phyloP scores from a whole-genome alignment of 2,329 filamentous ascomycete genomes.

The Claviceps monticola region DNA sequence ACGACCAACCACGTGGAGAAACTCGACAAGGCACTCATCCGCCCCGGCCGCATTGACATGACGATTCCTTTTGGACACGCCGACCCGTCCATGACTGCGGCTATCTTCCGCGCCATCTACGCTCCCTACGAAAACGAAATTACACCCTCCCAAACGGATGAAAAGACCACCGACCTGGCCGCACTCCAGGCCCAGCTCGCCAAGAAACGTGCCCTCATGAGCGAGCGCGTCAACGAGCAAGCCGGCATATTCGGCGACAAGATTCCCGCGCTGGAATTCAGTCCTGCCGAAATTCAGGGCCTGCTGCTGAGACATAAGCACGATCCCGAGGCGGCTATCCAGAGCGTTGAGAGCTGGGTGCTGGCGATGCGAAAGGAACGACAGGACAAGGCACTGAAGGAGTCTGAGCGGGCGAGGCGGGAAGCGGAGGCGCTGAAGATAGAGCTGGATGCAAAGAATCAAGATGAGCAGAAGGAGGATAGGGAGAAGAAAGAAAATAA shows the following conservation, averaged over 20 bases:
- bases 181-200: conserved; percentile 14
- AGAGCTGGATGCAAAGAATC: neutral
- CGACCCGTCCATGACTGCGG: conserved; percentile 35
- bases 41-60: conserved; percentile 49
- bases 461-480: neutral
- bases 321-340: conserved; percentile 33
- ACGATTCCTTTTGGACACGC: conserved; percentile 42
- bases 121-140: conserved; percentile 30
- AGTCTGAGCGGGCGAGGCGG: conserved; percentile 12
- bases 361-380: conserved; percentile 34
- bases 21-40: conserved; percentile 47
- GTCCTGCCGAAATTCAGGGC: conserved; percentile 47
- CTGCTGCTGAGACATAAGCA: conserved; percentile 43
- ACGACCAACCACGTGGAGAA: conserved; percentile 51
- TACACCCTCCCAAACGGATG: conserved; percentile 7
- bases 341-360: conserved; percentile 34
- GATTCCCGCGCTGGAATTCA: conserved; percentile 43
- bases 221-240: conserved; percentile 29
- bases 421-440: conserved; percentile 9
- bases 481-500: neutral
- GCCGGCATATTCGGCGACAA: conserved; percentile 33
- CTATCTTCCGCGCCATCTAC: conserved; percentile 46
- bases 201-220: conserved; percentile 20
- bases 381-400: conserved; percentile 24
- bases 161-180: conserved; percentile 16